Evolutionary conservation across 345 rosid genomes (phyloP), one percentile per base, ranked within the genome.

Genomic region (Cochlearia excelsa): DNA sequence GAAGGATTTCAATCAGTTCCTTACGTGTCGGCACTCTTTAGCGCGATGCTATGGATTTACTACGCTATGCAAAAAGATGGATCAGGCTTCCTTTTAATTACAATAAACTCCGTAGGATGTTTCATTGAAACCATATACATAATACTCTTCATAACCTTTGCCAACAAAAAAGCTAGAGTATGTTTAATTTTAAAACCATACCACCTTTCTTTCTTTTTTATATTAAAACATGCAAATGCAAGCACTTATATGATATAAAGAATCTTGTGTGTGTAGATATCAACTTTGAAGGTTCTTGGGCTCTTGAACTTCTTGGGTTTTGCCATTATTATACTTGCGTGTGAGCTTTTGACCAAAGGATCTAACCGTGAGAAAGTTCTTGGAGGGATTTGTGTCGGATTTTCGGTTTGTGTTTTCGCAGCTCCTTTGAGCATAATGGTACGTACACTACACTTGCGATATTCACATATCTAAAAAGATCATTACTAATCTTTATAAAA

Each of bases 1-100:
- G 84, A 87, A 77, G 95, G 85, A 1, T 87, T 84, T 54, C 79
- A 83, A 23, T 81, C 89, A 38, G 58, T 82, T 52, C 95, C 95
- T 0, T 87, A 84, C 9, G 71, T 79, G 40, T 80, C 79, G n/a
- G 78, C 85, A n/a, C 74, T 87, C 7, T 84, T 82, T 71, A 84
- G 85, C 50, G 80, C 91, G 10, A 80, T 81, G 89, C 58, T 82
- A 26, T 81, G 79, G 78, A 72, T 84, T 23, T 82, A 81, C 60
- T 87, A 87, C 51, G 91, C 89, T 46, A 65, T 74, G 31, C 68
- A 74, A 29, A 87, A 80, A 67, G 48, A 72, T 5, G 75, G 86
- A 27, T 38, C 75, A 26, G 89, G 78, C 6, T 50, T 72, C 72
- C 83, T 84, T 69, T 85, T 87, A 67, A 75, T 82, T 40, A 84